These are phyloP conservation scores for Bipolaris victoriae DNA, from an alignment of 2,329 filamentous ascomycete species.

Conservation along the genomic window DNA sequence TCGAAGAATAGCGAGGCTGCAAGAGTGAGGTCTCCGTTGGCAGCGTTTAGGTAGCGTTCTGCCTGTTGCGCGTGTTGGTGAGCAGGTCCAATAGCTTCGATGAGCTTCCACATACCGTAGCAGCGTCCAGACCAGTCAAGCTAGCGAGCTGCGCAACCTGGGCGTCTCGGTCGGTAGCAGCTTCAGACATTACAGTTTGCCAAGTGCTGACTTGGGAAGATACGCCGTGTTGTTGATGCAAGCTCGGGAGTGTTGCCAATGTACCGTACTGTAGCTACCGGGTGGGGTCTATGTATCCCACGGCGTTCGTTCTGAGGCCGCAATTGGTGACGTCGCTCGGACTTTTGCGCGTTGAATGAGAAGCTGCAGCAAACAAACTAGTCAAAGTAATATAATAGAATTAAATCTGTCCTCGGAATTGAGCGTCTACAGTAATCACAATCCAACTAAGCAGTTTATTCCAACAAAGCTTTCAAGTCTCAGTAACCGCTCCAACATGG, in stretches of 20 bases:
- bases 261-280: neutral
- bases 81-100: conserved; percentile 31
- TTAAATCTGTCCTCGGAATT: neutral
- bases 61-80: conserved; percentile 48
- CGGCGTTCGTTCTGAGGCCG: conserved; percentile 7
- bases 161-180: conserved; percentile 39
- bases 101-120: conserved; percentile 42
- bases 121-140: conserved; percentile 43
- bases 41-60: conserved; percentile 51
- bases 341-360: neutral
- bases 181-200: conserved; percentile 40
- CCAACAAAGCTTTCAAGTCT: neutral
- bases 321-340: conserved; percentile 14
- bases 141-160: conserved; percentile 46
- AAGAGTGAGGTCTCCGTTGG: conserved; percentile 55
- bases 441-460: neutral
- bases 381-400: neutral
- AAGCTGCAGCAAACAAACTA: no score
- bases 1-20: conserved; percentile 55
- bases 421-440: neutral
- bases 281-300: conserved; percentile 12
- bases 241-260: conserved; percentile 9
- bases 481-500: neutral
- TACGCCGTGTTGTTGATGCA: conserved; percentile 12
- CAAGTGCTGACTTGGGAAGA: neutral